Evolutionary conservation across 139 green algal genomes (phyloP).

Genomic region (Chlorella sp.): DNA sequence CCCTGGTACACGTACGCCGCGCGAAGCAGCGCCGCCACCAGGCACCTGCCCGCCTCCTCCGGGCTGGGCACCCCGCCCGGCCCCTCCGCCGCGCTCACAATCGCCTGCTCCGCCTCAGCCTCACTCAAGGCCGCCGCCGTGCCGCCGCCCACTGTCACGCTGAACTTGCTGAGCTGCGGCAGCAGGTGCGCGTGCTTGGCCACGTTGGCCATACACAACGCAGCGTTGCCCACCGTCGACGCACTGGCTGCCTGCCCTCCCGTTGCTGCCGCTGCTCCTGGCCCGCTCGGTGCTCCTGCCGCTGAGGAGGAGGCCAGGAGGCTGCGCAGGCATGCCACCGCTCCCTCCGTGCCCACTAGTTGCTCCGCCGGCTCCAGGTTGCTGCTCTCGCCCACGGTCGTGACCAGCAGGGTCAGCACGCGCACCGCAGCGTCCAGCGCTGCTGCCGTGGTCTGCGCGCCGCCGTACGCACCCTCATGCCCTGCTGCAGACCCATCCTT

Average conservation of each 20-base stretch:
- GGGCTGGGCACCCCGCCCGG: not conserved
- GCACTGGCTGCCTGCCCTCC: not conserved
- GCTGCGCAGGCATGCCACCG: not conserved
- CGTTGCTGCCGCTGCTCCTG: no score
- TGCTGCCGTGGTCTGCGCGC: not conserved
- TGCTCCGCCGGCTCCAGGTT: conserved; percentile 12
- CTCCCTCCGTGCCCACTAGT: not conserved
- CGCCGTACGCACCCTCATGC: no score
- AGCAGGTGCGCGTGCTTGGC: conserved; percentile 17
- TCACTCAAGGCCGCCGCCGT: no score
- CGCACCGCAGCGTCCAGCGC: conserved; percentile 23
- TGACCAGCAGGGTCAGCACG: conserved; percentile 14
- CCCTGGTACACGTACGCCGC: conserved; percentile 39
- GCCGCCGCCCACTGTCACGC: no score
- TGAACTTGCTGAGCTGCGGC: not conserved
- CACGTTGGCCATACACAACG: conserved; percentile 25
- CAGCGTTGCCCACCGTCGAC: conserved; percentile 37
- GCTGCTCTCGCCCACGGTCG: not conserved
- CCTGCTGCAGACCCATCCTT: no score
- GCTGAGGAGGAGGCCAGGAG: not conserved
- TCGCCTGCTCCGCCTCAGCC: no score
- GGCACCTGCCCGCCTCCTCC: not conserved
- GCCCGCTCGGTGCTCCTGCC: no score
- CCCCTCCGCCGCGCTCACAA: no score
- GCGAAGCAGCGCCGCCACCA: conserved; percentile 33